phyloP scores from a whole-genome alignment of 176 grass and related monocot genomes.

The Phoenix roebelenii region DNA sequence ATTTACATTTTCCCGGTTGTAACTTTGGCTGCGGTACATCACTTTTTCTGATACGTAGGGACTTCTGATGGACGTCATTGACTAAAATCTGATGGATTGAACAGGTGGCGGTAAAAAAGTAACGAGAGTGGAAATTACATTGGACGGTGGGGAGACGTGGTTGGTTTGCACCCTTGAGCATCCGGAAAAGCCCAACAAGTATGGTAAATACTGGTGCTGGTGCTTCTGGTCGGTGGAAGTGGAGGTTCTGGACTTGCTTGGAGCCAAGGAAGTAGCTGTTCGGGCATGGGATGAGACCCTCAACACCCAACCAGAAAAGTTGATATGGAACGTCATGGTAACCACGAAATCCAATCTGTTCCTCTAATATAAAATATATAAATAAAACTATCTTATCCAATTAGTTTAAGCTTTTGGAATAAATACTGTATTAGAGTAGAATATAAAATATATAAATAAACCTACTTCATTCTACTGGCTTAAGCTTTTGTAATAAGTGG shows the following conservation, averaged over 20 bases:
- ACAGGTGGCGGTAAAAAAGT: slow-evolving; percentile 79
- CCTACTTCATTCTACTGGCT: too few species aligned
- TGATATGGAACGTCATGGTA: slow-evolving; percentile 92
- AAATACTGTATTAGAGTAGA: too few species aligned
- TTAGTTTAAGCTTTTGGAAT: too few species aligned
- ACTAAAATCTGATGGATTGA: neutral
- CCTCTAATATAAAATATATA: too few species aligned
- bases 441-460: too few species aligned
- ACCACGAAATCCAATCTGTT: neutral
- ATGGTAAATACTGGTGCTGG: slow-evolving; percentile 94
- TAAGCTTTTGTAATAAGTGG: too few species aligned
- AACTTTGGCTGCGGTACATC: too few species aligned
- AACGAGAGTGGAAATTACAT: slow-evolving; percentile 65
- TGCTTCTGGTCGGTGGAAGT: slow-evolving; percentile 86
- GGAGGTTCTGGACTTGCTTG: slow-evolving; percentile 57
- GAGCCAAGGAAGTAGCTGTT: slow-evolving; percentile 65
- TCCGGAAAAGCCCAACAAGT: slow-evolving; percentile 60
- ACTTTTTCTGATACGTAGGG: too few species aligned
- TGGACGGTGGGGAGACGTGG: slow-evolving; percentile 71
- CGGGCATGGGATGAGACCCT: slow-evolving; percentile 81
- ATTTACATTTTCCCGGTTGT: too few species aligned
- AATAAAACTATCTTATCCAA: too few species aligned
- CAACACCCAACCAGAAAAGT: slow-evolving; percentile 66
- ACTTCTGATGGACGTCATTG: too few species aligned
- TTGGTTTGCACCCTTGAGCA: slow-evolving; percentile 42